Evolutionary conservation across 352 stramenopile species (phyloP).

Genomic region (Thalassiosira mediterranea): DNA sequence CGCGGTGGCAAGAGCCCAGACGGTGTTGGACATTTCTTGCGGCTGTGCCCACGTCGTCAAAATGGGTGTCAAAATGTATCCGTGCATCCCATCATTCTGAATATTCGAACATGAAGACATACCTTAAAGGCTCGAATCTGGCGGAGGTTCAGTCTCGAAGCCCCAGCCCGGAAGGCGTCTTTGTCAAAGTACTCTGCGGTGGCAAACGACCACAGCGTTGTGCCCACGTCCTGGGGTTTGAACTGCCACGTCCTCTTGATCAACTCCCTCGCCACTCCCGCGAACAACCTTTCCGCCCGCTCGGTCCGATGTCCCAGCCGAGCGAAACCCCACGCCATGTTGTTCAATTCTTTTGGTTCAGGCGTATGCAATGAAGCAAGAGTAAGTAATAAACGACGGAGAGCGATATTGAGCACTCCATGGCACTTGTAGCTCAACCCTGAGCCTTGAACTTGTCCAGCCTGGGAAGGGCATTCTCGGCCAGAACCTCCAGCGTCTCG

Average conservation of each 20-base stretch:
- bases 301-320: conserved; percentile 53
- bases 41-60: conserved; percentile 25
- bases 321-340: conserved; percentile 76
- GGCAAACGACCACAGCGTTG: conserved; percentile 77
- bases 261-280: conserved; percentile 48
- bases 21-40: conserved; percentile 79
- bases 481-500: conserved; percentile 50
- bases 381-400: neutral
- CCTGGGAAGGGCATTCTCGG: conserved; percentile 44
- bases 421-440: neutral
- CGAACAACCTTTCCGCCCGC: conserved; percentile 39
- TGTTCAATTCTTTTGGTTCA: conserved; percentile 79
- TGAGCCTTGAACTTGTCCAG: conserved; percentile 59
- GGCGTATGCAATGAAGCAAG: neutral
- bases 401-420: neutral
- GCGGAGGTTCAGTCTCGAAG: conserved; percentile 53
- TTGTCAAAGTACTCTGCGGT: conserved; percentile 65
- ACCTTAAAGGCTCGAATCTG: conserved; percentile 63
- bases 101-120: too few species aligned
- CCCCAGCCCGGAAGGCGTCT: conserved; percentile 57
- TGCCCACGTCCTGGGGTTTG: conserved; percentile 73
- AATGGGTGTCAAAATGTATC: too few species aligned
- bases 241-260: conserved; percentile 43
- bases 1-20: conserved; percentile 77
- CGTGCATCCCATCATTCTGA: too few species aligned